Base-by-base conservation (phyloP, 768 basidiomycete genomes). In the Kwoniella dendrophila region DNA sequence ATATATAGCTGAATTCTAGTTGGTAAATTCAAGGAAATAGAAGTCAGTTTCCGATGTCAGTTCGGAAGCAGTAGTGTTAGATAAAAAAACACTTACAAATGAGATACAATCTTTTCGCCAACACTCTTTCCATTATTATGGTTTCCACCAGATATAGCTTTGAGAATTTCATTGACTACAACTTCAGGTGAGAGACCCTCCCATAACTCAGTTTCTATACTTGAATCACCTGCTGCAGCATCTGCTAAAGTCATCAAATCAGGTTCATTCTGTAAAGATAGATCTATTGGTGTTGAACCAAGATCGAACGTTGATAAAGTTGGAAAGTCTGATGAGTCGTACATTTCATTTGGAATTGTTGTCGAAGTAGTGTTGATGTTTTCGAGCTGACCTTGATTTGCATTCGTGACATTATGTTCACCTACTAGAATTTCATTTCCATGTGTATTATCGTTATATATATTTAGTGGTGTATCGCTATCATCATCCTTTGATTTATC, bases 241-340 rank as follows among this genome's bases (percentile, higher is more conserved):
- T 75, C 69, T 18, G 74, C 74, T 3, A 75, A 62, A 10, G 74
- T 75, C 74, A 75, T 75, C 24, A 75, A 43, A 36, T 75, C 71
- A 29, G 74, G 74, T 52, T 75, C 74, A 10, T 33, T 30, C 1
- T 49, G 16, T 30, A 41, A 18, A 22, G 4, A 8, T 16, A 16
- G 38, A 29, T 30, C 54, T 6, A 22, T 47, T 2, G n/a, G n/a
- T n/a, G n/a, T n/a, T n/a, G n/a, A n/a, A n/a, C n/a, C 54, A 45
- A 53, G 18, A 18, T 56, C 56, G 40, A 59, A 62, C 6, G 26
- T 62, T 38, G 59, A 59, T 4, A 67, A 40, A 27, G 32, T 67
- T 30, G 64, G 67, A 22, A 56, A 56, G 20, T 43, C 41, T 6
- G 41, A 14, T 43, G 41, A n/a, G 14, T 54, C 59, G 22, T 34